These are phyloP conservation scores for Acer negundo DNA, from an alignment of 345 rosid species.

Conservation along the genomic window DNA sequence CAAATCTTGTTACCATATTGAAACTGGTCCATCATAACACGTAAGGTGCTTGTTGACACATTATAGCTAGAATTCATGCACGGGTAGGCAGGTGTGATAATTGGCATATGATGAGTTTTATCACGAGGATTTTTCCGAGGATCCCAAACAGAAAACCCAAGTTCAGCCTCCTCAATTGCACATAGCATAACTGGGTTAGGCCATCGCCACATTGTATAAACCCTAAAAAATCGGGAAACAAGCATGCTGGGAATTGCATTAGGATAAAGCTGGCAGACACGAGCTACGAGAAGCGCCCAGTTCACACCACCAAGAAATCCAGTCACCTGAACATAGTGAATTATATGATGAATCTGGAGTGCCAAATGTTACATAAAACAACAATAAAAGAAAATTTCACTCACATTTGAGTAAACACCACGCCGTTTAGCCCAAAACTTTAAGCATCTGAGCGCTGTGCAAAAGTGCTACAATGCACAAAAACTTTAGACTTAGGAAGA, in stretches of 20 bases:
- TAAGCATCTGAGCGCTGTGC: constrained; percentile 62
- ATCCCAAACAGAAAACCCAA: constrained; percentile 79
- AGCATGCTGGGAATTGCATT: constrained; percentile 71
- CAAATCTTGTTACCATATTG: constrained; percentile 63
- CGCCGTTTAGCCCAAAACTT: constrained; percentile 76
- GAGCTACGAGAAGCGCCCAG: constrained; percentile 81
- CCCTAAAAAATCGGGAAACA: constrained; percentile 71
- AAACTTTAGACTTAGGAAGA: constrained; percentile 9
- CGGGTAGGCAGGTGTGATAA: constrained; percentile 75
- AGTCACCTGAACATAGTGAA: constrained; percentile 54
- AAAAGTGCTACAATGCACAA: constrained; percentile 47
- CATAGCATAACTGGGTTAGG: constrained; percentile 83
- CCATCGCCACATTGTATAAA: constrained; percentile 75
- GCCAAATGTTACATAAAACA: background rate
- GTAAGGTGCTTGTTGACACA: constrained; percentile 68
- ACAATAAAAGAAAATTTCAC: constrained; percentile 13
- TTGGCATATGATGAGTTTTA: constrained; percentile 69
- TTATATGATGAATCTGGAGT: background rate
- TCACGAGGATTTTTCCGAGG: constrained; percentile 70
- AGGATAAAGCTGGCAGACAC: constrained; percentile 73
- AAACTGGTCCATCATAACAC: constrained; percentile 75
- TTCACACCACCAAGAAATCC: constrained; percentile 85
- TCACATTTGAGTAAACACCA: constrained; percentile 75
- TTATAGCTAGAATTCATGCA: constrained; percentile 84
- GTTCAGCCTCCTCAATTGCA: constrained; percentile 57